phyloP scores from a whole-genome alignment of 352 stramenopile species.

The Globisporangium heterothallicum region DNA sequence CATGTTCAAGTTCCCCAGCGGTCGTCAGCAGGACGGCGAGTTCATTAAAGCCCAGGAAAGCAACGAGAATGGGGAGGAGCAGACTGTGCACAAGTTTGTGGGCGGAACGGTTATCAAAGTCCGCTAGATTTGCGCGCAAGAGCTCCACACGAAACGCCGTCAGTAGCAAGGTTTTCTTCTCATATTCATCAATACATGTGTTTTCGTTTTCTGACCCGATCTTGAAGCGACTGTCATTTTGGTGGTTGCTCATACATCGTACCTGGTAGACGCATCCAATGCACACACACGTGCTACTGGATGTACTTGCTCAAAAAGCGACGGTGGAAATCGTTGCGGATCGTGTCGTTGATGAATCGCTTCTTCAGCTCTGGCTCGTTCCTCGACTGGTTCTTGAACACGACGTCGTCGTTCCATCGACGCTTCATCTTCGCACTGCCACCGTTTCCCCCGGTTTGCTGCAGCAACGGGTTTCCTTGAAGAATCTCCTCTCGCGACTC shows the following conservation, averaged over 20 bases:
- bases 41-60: conserved; percentile 59
- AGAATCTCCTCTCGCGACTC: conserved; percentile 90
- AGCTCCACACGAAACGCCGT: too few relatives aligned
- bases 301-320: conserved; percentile 98
- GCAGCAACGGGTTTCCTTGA: conserved; percentile 91
- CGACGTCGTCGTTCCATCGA: conserved; percentile 99
- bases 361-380: conserved; percentile 94
- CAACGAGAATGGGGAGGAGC: conserved; percentile 47
- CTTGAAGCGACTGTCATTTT: not conserved
- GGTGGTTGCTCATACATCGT: too few relatives aligned
- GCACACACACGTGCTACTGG: conserved; percentile 33
- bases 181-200: conserved; percentile 5
- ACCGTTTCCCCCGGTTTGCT: conserved; percentile 20
- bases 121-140: conserved; percentile 27
- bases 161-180: not conserved
- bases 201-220: conserved; percentile 4
- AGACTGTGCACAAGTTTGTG: conserved; percentile 59
- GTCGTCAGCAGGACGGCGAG: conserved; percentile 80
- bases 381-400: conserved; percentile 98
- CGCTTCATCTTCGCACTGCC: conserved; percentile 86
- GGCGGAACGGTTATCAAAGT: conserved; percentile 67
- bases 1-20: conserved; percentile 83
- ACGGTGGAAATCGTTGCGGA: conserved; percentile 99
- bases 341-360: conserved; percentile 99
- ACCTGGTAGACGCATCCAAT: too few relatives aligned